Conservation (phyloP, 768 basidiomycete genomes). For the Gymnopilus junonius region DNA sequence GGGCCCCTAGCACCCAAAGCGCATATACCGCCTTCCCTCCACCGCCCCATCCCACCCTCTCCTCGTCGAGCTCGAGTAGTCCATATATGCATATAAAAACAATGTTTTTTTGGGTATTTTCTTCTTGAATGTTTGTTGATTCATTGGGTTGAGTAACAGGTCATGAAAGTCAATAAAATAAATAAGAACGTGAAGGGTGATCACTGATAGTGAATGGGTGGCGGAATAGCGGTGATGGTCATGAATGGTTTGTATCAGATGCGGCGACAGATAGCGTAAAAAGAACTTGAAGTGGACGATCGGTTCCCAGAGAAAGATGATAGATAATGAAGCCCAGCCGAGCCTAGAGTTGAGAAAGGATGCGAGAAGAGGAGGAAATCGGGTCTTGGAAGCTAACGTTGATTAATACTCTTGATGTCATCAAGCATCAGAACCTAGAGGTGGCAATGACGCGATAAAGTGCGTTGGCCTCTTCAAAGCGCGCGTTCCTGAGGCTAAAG, state of each 20-base stretch:
- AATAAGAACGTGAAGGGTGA: background rate
- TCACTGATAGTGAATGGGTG: background rate
- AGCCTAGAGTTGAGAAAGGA: background rate
- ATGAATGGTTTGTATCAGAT: slow-evolving; percentile 11
- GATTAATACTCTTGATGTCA: background rate
- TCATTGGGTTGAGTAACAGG: background rate
- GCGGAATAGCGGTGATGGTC: slow-evolving; percentile 2
- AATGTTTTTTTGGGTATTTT: background rate
- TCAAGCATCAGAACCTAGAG: slow-evolving; percentile 36
- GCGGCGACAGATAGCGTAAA: slow-evolving; percentile 16
- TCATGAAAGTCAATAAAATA: background rate
- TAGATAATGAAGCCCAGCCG: background rate
- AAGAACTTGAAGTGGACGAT: background rate
- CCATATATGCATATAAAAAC: slow-evolving; percentile 6
- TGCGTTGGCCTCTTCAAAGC: slow-evolving; percentile 77
- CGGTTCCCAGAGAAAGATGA: background rate
- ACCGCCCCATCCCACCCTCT: background rate
- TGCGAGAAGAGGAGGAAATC: background rate
- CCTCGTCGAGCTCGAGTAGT: background rate
- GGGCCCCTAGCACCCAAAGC: too few species aligned
- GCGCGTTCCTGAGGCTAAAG: slow-evolving; percentile 72
- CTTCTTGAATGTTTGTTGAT: background rate
- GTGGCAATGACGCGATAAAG: slow-evolving; percentile 69
- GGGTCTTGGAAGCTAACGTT: background rate
- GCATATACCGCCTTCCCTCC: background rate